phyloP scores from a whole-genome alignment of 306 rosid genomes.

The Corylus avellana region DNA sequence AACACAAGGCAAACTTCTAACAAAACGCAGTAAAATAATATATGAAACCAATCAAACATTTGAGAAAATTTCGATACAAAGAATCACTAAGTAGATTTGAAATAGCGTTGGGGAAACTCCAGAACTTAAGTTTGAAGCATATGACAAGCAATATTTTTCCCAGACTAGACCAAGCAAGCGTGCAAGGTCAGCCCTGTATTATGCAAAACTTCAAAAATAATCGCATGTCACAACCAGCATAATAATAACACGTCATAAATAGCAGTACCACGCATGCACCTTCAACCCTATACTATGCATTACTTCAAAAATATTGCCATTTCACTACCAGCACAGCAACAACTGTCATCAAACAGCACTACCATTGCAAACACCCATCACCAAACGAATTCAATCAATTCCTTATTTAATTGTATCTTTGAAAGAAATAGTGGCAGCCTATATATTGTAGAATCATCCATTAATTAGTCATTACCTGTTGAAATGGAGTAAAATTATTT shows the following conservation, averaged over 20 bases:
- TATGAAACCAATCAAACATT: not conserved
- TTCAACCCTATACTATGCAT: not conserved
- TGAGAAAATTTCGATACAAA: not conserved
- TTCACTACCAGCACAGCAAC: not conserved
- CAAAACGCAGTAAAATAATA: not conserved
- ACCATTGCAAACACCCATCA: not conserved
- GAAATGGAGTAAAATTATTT: constrained; percentile 36
- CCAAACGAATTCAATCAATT: not conserved
- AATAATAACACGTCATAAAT: too few species aligned
- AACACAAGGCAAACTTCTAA: not conserved
- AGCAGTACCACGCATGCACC: too few species aligned
- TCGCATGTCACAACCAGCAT: too few species aligned
- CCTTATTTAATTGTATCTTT: not conserved
- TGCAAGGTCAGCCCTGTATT: too few species aligned
- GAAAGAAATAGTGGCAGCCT: not conserved
- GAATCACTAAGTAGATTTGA: too few species aligned
- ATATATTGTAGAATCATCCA: not conserved
- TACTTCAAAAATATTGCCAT: not conserved
- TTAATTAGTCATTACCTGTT: constrained; percentile 40
- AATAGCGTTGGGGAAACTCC: not conserved
- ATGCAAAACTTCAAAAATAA: too few species aligned
- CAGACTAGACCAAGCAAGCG: too few species aligned
- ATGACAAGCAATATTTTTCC: not conserved
- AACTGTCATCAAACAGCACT: too few species aligned
- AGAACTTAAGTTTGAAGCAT: not conserved